These are phyloP conservation scores for Arthrinium puccinioides DNA, from an alignment of 2,329 filamentous ascomycete genomes.

Conservation along the genomic window DNA sequence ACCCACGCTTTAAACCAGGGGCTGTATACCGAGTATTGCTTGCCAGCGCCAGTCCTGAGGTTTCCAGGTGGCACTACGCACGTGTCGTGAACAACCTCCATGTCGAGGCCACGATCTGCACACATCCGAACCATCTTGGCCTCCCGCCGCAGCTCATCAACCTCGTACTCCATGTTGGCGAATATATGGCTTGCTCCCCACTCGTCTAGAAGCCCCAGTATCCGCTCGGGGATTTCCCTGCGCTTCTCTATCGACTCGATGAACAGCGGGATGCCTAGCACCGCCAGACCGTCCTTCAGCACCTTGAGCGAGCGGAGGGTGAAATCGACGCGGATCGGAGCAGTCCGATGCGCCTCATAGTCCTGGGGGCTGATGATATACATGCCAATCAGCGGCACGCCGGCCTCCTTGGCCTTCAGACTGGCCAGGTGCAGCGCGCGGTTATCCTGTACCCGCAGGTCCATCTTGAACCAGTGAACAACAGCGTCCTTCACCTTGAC, in stretches of 20 bases:
- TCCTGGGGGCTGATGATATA: slow-evolving; percentile 81
- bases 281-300: slow-evolving; percentile 58
- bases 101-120: slow-evolving; percentile 55
- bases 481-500: slow-evolving; percentile 54
- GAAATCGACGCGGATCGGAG: slow-evolving; percentile 71
- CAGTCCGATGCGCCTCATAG: slow-evolving; percentile 70
- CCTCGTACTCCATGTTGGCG: slow-evolving; percentile 85
- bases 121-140: slow-evolving; percentile 55
- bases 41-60: slow-evolving; percentile 60
- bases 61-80: slow-evolving; percentile 73
- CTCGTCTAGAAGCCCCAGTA: slow-evolving; percentile 58
- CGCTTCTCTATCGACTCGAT: slow-evolving; percentile 65
- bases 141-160: slow-evolving; percentile 80
- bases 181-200: slow-evolving; percentile 74
- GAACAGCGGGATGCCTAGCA: slow-evolving; percentile 70
- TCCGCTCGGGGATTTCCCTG: slow-evolving; percentile 49
- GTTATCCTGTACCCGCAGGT: slow-evolving; percentile 70
- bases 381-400: slow-evolving; percentile 65
- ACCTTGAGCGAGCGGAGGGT: slow-evolving; percentile 63
- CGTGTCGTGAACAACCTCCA: slow-evolving; percentile 72
- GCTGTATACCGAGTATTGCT: slow-evolving; percentile 76
- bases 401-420: slow-evolving; percentile 56
- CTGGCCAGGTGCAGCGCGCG: slow-evolving; percentile 61
- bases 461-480: slow-evolving; percentile 87
- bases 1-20: slow-evolving; percentile 80